Evolutionary conservation across 2,329 filamentous ascomycete genomes (phyloP), one percentile per base, ranked within the genome.

Genomic region (Coniella vitis): DNA sequence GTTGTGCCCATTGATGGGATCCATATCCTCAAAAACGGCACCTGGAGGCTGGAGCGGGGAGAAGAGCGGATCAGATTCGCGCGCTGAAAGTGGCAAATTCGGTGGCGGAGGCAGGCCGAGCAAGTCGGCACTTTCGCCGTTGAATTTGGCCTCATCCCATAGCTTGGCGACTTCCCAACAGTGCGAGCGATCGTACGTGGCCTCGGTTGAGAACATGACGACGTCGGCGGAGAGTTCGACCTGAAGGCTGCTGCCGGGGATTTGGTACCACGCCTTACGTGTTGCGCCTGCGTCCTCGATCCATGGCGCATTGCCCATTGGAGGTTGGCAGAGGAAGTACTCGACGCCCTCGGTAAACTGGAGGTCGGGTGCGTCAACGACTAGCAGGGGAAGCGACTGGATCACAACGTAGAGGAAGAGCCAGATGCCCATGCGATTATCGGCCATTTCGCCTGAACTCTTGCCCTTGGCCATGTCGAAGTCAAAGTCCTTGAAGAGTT

Each of bases 301-400:
- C 87, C 87, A 93, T 0, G 87, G 87, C 0, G 81, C 73, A 47
- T 83, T 82, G 16, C 83, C 84, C 59, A 86, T 78, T 0, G 86
- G 83, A 4, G 86, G 80, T 61, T 88, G 76, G 63, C 87, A 90
- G 22, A 91, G 71, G 69, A 91, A 93, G 66, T 91, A 89, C 63
- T 91, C 87, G 2, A 88, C 84, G 1, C 78, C 83, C 44, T 88
- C 79, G 0, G 80, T 84, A 62, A 76, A 83, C 47, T 75, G 76
- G 38, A 90, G 68, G 9, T 77, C 82, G 0, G 85, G 84, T 0
- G 84, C 86, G 63, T 93, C 87, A 31, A 89, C 74, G 1, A 87
- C 84, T 10, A 91, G 71, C 73, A 89, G 83, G 4, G 87, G 87
- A 20, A 91, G 72, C 2, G 83, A 83, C 65, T 93, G 86, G 7